Evolutionary conservation across 2,329 filamentous ascomycete species (phyloP), one percentile per base, ranked within the genome.

Genomic region (Colletotrichum tropicicola): DNA sequence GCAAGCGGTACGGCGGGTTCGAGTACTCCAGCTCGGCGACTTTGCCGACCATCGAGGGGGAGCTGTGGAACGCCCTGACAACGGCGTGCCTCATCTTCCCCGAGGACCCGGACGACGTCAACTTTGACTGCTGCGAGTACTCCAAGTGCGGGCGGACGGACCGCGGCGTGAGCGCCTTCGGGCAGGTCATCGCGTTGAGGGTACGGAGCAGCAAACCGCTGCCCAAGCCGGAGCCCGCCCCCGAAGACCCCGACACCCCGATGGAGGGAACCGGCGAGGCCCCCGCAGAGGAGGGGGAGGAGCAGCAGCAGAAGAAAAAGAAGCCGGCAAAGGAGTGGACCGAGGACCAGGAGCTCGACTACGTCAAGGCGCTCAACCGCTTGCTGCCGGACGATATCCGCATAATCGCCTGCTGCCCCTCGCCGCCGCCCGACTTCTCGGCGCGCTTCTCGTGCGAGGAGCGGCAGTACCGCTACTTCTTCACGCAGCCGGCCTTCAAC

Each of bases 121-220:
- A 92, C 76, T 97, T 93, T 86, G 89, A 92, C 32, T 90, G 90
- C 7, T 94, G 89, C 77, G 92, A 97, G 66, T 99, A 98, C 77
- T 94, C 92, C 35, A 99, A 99, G 78, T 98, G 95, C 73, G 96
- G 96, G 2, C 86, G 96, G 68, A 99, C 96, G 17, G 96, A 99
- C 75, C 86, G 89, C 57, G 96, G 96, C 12, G 96, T 99, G 35
- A 98, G 94, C 77, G 94, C 96, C 3, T 99, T 99, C 80, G 96
- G 96, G 0, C 96, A 99, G 81, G 96, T 99, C 61, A 89, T 99
- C 73, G 92, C 90, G 1, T 80, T 99, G 41, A 83, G 91, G 59
- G 90, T 99, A 15, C 85, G 95, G 74, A 98, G 94, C 77, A 92
- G 91, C 71, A 82, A 87, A 69, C 93, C 93, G 1, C 73, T 90